Evolutionary conservation across 257 asterid species (phyloP).

Genomic region (Petunia secreta): DNA sequence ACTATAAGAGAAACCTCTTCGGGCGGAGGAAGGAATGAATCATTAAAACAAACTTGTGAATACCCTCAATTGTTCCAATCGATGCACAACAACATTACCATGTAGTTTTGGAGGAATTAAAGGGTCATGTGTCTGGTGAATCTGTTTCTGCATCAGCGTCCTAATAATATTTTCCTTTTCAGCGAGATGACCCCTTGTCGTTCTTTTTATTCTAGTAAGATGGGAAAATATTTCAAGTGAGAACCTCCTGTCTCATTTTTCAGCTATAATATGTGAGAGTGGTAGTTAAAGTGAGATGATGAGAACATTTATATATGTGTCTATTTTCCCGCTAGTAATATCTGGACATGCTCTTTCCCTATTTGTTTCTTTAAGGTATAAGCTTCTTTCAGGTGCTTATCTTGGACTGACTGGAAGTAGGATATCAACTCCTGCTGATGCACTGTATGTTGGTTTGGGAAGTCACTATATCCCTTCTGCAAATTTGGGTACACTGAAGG

Average conservation of each 20-base stretch:
- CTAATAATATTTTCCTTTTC: conserved; percentile 14
- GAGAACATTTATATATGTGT: conserved; percentile 16
- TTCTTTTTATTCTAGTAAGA: conserved; percentile 6
- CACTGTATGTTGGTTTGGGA: conserved; percentile 89
- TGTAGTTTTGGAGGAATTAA: neutral
- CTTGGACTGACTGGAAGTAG: conserved; percentile 96
- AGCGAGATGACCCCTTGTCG: neutral
- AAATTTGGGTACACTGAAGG: conserved; percentile 66
- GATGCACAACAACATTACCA: neutral
- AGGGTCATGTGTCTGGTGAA: conserved; percentile 6
- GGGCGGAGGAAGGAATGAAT: neutral
- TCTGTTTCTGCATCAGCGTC: conserved; percentile 13
- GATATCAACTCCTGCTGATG: conserved; percentile 93
- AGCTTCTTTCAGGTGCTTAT: conserved; percentile 70
- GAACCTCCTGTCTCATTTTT: neutral
- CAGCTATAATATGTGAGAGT: neutral
- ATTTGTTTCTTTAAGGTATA: neutral
- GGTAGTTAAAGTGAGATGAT: conserved; percentile 16
- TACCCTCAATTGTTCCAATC: neutral
- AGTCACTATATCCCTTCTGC: conserved; percentile 90
- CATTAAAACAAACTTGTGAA: neutral
- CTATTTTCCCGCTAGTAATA: neutral
- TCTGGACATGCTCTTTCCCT: neutral
- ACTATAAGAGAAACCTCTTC: neutral
- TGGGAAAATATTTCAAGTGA: conserved; percentile 15